phyloP scores from a whole-genome alignment of 495 filamentous ascomycete species.

The Apiosordaria backusii region DNA sequence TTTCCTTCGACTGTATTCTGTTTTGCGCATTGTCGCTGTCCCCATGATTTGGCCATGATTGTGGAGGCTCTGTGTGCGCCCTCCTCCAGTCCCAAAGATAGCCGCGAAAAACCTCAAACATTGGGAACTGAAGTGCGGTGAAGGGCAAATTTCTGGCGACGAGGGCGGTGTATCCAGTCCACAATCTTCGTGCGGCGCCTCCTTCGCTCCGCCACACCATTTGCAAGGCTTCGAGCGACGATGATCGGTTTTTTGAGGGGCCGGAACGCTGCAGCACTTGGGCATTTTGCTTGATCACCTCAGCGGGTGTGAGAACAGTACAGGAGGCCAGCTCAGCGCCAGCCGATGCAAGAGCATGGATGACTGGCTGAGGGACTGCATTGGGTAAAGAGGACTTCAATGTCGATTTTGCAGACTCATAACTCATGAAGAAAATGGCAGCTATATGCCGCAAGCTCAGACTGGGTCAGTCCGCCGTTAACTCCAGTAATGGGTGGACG shows the following conservation, averaged over 20 bases:
- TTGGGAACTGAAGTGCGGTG: slow-evolving; percentile 81
- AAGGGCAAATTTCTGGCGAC: slow-evolving; percentile 79
- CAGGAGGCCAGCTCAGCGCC: slow-evolving; percentile 78
- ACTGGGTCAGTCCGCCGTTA: neutral
- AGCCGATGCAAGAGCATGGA: slow-evolving; percentile 69
- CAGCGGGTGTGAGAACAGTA: slow-evolving; percentile 79
- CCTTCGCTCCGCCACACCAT: slow-evolving; percentile 32
- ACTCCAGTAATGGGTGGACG: neutral
- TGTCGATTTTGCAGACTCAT: slow-evolving; percentile 69
- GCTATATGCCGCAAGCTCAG: slow-evolving; percentile 42
- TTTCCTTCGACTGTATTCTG: neutral
- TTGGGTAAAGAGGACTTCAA: slow-evolving; percentile 33
- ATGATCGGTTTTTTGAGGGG: slow-evolving; percentile 24
- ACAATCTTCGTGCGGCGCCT: slow-evolving; percentile 46
- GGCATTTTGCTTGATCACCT: slow-evolving; percentile 91
- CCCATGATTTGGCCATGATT: neutral
- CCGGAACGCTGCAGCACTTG: slow-evolving; percentile 56
- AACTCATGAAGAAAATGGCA: slow-evolving; percentile 86
- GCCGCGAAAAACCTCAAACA: slow-evolving; percentile 67
- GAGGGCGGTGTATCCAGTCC: slow-evolving; percentile 76
- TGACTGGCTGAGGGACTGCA: slow-evolving; percentile 57
- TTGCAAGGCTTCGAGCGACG: slow-evolving; percentile 43
- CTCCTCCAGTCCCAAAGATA: slow-evolving; percentile 33
- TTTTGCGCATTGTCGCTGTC: neutral
- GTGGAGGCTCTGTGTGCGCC: neutral